phyloP scores from a whole-genome alignment of 1,284 basidiomycete species.

The Apiotrichum brassicae region DNA sequence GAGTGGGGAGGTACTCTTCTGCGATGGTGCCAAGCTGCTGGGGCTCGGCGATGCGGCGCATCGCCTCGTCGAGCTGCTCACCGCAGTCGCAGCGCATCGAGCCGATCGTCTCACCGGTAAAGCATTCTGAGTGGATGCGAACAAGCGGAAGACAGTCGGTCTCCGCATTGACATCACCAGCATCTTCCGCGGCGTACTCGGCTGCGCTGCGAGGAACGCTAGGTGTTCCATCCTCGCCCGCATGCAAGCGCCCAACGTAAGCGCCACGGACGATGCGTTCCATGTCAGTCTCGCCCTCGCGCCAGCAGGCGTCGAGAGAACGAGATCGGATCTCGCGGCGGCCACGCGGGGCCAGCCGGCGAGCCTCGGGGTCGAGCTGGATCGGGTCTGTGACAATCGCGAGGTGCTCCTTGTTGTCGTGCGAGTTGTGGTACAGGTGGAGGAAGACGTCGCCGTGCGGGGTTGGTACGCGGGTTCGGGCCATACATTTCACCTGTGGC shows the following conservation, averaged over 20 bases:
- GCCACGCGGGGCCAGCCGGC: slow-evolving; percentile 26
- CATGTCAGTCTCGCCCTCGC: slow-evolving; percentile 78
- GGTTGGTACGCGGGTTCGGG: slow-evolving; percentile 92
- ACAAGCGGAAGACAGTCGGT: slow-evolving; percentile 63
- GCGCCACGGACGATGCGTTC: slow-evolving; percentile 91
- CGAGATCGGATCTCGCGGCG: slow-evolving; percentile 63
- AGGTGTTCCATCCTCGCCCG: slow-evolving; percentile 30
- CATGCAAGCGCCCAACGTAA: slow-evolving; percentile 70
- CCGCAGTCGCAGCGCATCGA: slow-evolving; percentile 99
- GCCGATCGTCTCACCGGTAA: slow-evolving; percentile 96
- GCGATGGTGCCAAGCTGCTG: slow-evolving; percentile 47
- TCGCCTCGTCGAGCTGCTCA: slow-evolving; percentile 94
- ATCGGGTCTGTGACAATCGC: slow-evolving; percentile 90
- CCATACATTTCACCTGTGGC: slow-evolving; percentile 63
- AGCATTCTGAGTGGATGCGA: slow-evolving; percentile 96
- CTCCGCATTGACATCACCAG: slow-evolving; percentile 10
- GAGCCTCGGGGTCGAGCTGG: slow-evolving; percentile 55
- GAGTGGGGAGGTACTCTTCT: slow-evolving; percentile 27
- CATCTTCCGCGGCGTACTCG: slow-evolving; percentile 7
- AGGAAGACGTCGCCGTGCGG: slow-evolving; percentile 90
- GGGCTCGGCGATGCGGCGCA: slow-evolving; percentile 79
- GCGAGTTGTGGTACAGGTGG: slow-evolving; percentile 68
- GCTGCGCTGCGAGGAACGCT: slow-evolving; percentile 17
- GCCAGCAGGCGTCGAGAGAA: slow-evolving; percentile 81
- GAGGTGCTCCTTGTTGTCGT: slow-evolving; percentile 97